A percentile compares a stretch with the other conserved stretches of the same genome.
These are phyloP conservation scores for Beauveria bassiana DNA, from an alignment of 2,329 filamentous ascomycete genomes.

Conservation along the genomic window DNA sequence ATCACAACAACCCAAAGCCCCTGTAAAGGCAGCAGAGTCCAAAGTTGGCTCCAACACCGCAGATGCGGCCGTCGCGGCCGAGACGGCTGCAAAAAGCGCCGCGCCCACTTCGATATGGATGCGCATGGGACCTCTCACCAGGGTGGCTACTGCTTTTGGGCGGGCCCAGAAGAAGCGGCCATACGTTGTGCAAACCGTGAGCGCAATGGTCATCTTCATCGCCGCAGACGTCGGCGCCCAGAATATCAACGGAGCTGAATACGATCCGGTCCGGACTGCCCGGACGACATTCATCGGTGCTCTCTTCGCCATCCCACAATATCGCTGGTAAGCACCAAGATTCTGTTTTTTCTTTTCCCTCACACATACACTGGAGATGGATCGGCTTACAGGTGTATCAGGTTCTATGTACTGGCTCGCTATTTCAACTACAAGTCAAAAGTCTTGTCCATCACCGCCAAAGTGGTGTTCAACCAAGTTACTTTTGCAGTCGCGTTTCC, in stretches of 20 bases:
- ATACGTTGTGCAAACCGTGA: conserved; percentile 71
- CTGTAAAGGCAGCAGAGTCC: not conserved
- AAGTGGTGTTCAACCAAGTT: conserved; percentile 73
- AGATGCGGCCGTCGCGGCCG: not conserved
- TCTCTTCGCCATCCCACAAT: conserved; percentile 66
- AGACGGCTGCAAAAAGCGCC: not conserved
- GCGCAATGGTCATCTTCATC: conserved; percentile 70
- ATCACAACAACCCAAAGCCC: not conserved
- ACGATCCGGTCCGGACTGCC: conserved; percentile 61
- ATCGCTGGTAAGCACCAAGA: conserved; percentile 58
- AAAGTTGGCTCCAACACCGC: not conserved
- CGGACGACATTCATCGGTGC: conserved; percentile 69
- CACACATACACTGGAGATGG: not conserved
- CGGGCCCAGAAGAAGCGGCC: conserved; percentile 64
- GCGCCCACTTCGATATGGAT: conserved; percentile 41
- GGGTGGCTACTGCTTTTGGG: conserved; percentile 52
- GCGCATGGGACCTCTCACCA: conserved; percentile 49
- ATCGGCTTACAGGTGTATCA: conserved; percentile 21
- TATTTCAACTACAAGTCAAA: conserved; percentile 80
- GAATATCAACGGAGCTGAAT: conserved; percentile 52
- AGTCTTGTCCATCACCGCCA: conserved; percentile 60
- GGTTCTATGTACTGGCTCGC: conserved; percentile 71
- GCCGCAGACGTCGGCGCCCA: conserved; percentile 73
- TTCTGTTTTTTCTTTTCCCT: no score
- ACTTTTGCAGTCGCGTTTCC: conserved; percentile 80